Evolutionary conservation across 169 alveolate genomes (phyloP).

Genomic region (Plasmodium knowlesi): DNA sequence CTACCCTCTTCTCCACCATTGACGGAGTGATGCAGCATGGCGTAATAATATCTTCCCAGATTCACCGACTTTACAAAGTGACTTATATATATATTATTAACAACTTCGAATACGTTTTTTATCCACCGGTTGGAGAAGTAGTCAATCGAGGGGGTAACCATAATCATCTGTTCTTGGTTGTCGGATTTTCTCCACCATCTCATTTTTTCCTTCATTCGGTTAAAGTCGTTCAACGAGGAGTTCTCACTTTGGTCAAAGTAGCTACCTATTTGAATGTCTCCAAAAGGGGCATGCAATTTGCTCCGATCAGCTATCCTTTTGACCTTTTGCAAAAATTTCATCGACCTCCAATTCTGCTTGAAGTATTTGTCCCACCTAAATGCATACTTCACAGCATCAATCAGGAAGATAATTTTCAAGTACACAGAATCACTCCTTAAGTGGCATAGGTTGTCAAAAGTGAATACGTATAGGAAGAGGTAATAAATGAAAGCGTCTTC

Average conservation of each 20-base stretch:
- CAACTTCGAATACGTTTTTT: conserved; percentile 56
- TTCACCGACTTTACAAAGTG: conserved; percentile 34
- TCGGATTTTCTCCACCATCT: neutral
- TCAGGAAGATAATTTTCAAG: neutral
- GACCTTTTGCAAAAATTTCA: conserved; percentile 8
- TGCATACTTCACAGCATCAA: neutral
- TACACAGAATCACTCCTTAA: neutral
- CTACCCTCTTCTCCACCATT: neutral
- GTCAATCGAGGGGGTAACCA: neutral
- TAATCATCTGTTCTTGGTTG: neutral
- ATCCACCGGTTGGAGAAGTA: conserved; percentile 42
- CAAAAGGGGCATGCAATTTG: neutral
- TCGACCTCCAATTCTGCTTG: neutral
- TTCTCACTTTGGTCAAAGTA: neutral
- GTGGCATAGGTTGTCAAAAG: conserved; percentile 3
- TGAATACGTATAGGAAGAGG: conserved; percentile 41
- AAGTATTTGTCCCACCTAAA: neutral
- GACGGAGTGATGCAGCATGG: neutral
- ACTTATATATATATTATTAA: conserved; percentile 60
- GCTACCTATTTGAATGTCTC: neutral
- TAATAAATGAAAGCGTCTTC: conserved; percentile 15
- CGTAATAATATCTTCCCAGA: neutral
- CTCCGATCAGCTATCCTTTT: neutral
- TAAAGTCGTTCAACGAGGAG: neutral
- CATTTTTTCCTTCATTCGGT: neutral